These are phyloP conservation scores for Carex littledalei DNA, from an alignment of 176 grass and related monocot species.

Conservation along the genomic window DNA sequence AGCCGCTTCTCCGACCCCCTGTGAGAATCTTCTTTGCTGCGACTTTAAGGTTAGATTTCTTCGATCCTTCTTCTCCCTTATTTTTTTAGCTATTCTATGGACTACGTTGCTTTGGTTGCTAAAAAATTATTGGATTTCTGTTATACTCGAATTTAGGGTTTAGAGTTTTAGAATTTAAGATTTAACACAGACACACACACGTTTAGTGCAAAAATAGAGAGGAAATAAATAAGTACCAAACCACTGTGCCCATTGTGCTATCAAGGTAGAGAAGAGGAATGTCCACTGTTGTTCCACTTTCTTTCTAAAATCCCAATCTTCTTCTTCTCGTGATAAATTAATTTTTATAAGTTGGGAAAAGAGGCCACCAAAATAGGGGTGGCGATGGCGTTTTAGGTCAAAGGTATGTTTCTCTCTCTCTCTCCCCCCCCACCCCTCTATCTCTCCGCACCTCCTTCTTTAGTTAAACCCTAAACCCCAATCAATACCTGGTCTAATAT, in stretches of 20 bases:
- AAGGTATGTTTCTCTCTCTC: not conserved
- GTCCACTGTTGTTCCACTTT: constrained; percentile 86
- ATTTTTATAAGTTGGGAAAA: too few relatives aligned
- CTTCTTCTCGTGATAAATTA: constrained; percentile 19
- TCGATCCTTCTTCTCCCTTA: too few relatives aligned
- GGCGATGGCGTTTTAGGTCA: not conserved
- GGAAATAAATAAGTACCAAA: constrained; percentile 48
- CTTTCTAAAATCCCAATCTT: constrained; percentile 57
- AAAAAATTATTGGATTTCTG: too few relatives aligned
- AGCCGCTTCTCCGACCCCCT: too few relatives aligned
- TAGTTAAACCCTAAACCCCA: not conserved
- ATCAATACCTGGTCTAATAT: not conserved
- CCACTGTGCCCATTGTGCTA: constrained; percentile 85
- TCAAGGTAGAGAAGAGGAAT: constrained; percentile 77
- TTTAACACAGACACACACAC: too few relatives aligned
- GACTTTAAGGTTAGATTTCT: too few relatives aligned
- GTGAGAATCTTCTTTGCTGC: too few relatives aligned
- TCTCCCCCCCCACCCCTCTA: not conserved
- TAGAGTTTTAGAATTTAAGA: too few relatives aligned
- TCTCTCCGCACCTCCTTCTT: not conserved
- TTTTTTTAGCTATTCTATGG: too few relatives aligned
- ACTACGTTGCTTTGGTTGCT: too few relatives aligned
- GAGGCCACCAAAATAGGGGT: too few relatives aligned
- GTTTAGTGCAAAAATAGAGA: not conserved
- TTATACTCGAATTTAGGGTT: too few relatives aligned